A percentile compares a stretch with the other conserved stretches of the same genome.
Evolutionary conservation across 2,329 filamentous ascomycete species (phyloP).

Genomic region (Hymenoscyphus fructigenus): DNA sequence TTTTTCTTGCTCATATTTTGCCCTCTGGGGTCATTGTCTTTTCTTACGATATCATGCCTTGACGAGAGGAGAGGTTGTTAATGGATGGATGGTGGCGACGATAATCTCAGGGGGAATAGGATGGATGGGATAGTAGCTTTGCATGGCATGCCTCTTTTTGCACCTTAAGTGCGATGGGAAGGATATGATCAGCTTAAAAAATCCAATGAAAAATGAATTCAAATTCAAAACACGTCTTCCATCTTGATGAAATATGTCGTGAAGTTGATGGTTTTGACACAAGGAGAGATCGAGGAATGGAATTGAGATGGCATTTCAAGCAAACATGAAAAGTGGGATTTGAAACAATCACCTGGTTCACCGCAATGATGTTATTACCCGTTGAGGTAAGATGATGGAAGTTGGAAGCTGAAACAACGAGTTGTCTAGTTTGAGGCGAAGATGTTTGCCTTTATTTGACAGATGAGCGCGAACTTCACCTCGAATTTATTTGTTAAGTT

Average conservation of each 20-base stretch:
- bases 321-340: no score
- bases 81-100: background rate
- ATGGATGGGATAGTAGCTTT: background rate
- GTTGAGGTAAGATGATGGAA: no score
- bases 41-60: conserved; percentile 24
- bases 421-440: no score
- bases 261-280: background rate
- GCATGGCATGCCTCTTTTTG: background rate
- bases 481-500: no score
- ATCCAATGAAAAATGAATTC: background rate
- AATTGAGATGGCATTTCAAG: no score
- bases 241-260: background rate
- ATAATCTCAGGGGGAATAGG: background rate
- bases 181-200: conserved; percentile 5
- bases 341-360: no score
- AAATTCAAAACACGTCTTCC: background rate
- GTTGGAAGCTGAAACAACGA: no score
- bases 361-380: no score
- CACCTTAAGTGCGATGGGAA: background rate
- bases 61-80: conserved; percentile 11
- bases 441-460: no score
- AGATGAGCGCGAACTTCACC: no score
- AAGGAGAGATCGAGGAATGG: background rate
- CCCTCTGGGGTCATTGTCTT: conserved; percentile 16
- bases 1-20: conserved; percentile 32